These are phyloP conservation scores for Salvia hispanica DNA, from an alignment of 257 asterid genomes.

Conservation along the genomic window DNA sequence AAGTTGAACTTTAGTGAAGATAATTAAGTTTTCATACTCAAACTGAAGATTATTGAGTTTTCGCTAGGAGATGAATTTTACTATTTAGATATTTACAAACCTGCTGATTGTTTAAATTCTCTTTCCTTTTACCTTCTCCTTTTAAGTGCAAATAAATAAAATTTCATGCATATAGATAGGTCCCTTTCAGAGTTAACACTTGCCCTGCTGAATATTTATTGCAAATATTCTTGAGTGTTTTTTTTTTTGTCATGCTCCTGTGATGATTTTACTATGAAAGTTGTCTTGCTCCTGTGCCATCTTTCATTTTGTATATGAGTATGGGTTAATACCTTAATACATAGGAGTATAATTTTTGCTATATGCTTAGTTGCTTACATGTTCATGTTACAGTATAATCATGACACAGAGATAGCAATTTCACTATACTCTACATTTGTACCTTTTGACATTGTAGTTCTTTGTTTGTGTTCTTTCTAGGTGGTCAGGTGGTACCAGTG, in stretches of 20 bases:
- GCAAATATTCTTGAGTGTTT: too few species aligned
- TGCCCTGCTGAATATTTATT: neutral
- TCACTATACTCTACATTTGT: constrained; percentile 1
- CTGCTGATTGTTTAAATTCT: neutral
- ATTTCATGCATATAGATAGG: neutral
- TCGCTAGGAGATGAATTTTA: too few species aligned
- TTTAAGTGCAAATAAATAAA: neutral
- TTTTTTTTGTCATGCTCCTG: too few species aligned
- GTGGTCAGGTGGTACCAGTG: constrained; percentile 72
- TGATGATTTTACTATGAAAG: constrained; percentile 2
- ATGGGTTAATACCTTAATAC: neutral
- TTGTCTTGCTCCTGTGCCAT: constrained; percentile 4
- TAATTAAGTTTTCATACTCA: too few species aligned
- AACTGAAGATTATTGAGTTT: too few species aligned
- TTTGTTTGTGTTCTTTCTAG: constrained; percentile 39
- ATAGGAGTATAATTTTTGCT: neutral
- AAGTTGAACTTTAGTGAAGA: neutral
- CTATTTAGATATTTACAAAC: too few species aligned
- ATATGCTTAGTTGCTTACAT: too few species aligned
- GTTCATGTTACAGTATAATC: neutral
- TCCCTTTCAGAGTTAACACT: constrained; percentile 11
- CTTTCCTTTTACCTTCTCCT: neutral
- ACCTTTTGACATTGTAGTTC: constrained; percentile 21
- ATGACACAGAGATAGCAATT: neutral
- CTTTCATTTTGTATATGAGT: constrained; percentile 16